Evolutionary conservation across 345 rosid species (phyloP), one percentile per base, ranked within the genome.

Genomic region (Aquilaria malaccensis): DNA sequence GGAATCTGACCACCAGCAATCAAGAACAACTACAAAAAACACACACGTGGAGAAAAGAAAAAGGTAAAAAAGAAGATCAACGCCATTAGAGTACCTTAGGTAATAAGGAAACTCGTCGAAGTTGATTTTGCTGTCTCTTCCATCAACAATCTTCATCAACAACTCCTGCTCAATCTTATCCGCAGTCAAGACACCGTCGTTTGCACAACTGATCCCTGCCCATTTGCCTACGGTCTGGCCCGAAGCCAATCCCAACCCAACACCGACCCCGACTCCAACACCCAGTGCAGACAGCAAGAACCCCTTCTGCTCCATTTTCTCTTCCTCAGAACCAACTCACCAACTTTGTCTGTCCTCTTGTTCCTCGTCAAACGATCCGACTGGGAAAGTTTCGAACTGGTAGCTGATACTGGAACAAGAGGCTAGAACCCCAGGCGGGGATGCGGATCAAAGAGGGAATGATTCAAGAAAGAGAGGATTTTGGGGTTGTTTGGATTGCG

Each of bases 41-140:
- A 37, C 43, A 37, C 43, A 37, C 43, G 43, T 5, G 61, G 30
- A 30, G 7, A 49, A 43, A 49, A 15, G 7, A 3, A 7, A 30
- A 41, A 3, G 22, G 22, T 22, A 0, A 53, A 53, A 37, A 4
- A 31, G 46, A 2, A 61, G 48, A 14, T 45, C 22, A 37, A 66
- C 13, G 41, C 50, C 30, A 5, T 47, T 50, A 4, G 6, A 32
- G 11, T 71, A 88, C 99, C 97, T 85, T 65, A 95, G 77, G 67
- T 81, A 87, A 72, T 94, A 90, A 52, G 99, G 99, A 64, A 94
- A 94, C 68, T 84, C 90, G 6, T 86, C 96, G 64, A 88, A 91
- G 52, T 86, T 82, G 72, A 85, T 65, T 14, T 66, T 68, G 77
- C 76, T 79, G 0, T 80, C 79, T 72, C 63, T 81, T 4, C 99